Base-by-base conservation (phyloP, 179 eudicot genomes). In the Dionaea muscipula region DNA sequence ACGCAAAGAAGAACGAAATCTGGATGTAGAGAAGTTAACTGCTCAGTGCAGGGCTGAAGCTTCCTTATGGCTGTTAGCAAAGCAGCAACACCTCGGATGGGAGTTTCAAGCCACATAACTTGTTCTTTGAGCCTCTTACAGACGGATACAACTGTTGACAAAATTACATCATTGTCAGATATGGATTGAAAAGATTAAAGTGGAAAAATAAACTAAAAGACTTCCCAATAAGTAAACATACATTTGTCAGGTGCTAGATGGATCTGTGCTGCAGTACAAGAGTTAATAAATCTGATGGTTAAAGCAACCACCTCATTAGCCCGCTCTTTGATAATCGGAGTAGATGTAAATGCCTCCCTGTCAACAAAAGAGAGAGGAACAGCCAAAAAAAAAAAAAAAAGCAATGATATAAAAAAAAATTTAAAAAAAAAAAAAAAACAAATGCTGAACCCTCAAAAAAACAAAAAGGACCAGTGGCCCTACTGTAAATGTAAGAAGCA, bases 241-340 rank as follows among this genome's bases (percentile, higher is more conserved):
- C 97, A 90, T 65, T 86, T 90, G 11, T 86, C 87, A 61, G 78
- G 82, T 7, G 82, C 94, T 73, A 86, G 59, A 55, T 78, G 94
- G 45, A 90, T 90, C 75, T 90, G 97, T 47, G 76, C 80, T 12
- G 78, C 73, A 14, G 63, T 53, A 60, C 95, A 90, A 31, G 71
- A 68, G 56, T 62, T 59, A 35, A 90, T 68, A 51, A 83, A 90
- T 69, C 80, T 81, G 45, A 79, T 83, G 31, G 73, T 54, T 53
- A 72, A 59, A 31, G 64, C 40, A 61, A 69, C 54, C 11, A 70
- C 52, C 53, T 78, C 88, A 52, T 53, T 63, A 37, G 81, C 78
- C 60, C 64, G 82, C 61, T 81, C 94, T 62, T 69, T 82, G 10
- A 85, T 37, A 41, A 64, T 55, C 1, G 73, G 75, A 49, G 62